phyloP scores from a whole-genome alignment of 2,329 filamentous ascomycete genomes.

The Leptographium galeiforme region DNA sequence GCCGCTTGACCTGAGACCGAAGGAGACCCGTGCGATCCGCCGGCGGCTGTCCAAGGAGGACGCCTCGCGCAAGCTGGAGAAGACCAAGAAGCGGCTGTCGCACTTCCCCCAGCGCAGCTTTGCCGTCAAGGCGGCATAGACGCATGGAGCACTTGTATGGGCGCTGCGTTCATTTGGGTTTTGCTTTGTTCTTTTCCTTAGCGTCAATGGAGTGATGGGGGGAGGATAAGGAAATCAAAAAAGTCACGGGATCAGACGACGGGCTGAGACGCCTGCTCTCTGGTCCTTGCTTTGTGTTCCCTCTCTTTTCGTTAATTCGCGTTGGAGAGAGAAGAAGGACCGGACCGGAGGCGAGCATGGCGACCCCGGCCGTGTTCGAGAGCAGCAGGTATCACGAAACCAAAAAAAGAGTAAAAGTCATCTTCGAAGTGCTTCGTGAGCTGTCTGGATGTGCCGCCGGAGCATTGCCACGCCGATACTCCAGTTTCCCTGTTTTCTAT shows the following conservation, averaged over 20 bases:
- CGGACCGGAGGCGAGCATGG: neutral
- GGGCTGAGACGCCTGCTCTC: neutral
- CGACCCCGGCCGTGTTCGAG: neutral
- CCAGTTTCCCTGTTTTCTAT: too few relatives aligned
- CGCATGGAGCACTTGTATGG: neutral
- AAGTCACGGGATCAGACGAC: neutral
- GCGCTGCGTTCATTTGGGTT: neutral
- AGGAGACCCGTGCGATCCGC: conserved; percentile 96
- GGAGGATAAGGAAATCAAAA: neutral
- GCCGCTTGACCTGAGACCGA: conserved; percentile 93
- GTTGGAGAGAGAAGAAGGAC: neutral
- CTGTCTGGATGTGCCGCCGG: too few relatives aligned
- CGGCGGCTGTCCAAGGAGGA: conserved; percentile 90
- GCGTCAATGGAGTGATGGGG: neutral
- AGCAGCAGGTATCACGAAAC: neutral
- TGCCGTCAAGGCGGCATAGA: conserved; percentile 67
- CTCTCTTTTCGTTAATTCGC: neutral
- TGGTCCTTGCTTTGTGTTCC: neutral
- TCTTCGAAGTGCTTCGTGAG: too few relatives aligned
- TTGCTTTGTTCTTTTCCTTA: neutral
- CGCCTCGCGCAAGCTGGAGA: conserved; percentile 70
- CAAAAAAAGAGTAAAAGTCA: conserved; percentile 1
- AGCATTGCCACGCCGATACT: too few relatives aligned
- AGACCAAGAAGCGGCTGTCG: conserved; percentile 88
- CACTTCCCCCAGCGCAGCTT: conserved; percentile 99